Base-by-base conservation (phyloP, 768 basidiomycete species). In the Boletus reticuloceps region DNA sequence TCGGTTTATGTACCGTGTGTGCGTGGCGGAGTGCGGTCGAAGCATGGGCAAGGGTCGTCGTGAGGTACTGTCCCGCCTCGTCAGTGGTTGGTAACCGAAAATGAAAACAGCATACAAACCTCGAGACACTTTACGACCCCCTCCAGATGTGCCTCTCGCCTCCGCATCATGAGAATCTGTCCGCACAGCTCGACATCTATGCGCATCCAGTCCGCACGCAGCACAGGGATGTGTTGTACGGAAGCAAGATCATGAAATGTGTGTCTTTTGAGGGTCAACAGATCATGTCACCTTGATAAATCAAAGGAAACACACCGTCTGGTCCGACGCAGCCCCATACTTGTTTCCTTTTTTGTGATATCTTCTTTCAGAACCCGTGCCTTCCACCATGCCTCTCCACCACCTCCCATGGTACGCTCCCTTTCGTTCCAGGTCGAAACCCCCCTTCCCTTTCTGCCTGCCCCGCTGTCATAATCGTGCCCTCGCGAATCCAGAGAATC, bases 131-230 rank as follows among this genome's bases (percentile, higher is more conserved):
- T 73, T 13, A 85, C 64, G 31, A 89, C 82, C 64, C 88, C 86
- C 51, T 73, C 75, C 36, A 92, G 73, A 67, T 91, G 89, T 54
- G 77, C 74, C 65, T 86, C 84, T 62, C 89, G 78, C 41, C 89
- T 74, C 34, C 73, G 74, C 82, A 90, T 82, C 59, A 86, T 79
- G 20, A 92, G 74, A 45, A 88, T 67, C 64, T 91, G 86, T 5
- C 86, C 88, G 63, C 86, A 86, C 16, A 92, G 75, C 62, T 87
- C 88, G 37, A 91, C 90, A 62, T 92, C 90, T 40, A 89, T 82
- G 47, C 78, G 80, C 87, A 92, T 88, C 62, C 80, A 76, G 51
- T 90, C 86, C 8, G 77, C 57, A 4, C 79, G 77, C 41, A 89
- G 67, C 12, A 85, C 72, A 36, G 74, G 74, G 55, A 78, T 65